phyloP scores from a whole-genome alignment of 2,329 filamentous ascomycete species.

The Colletotrichum melonis region DNA sequence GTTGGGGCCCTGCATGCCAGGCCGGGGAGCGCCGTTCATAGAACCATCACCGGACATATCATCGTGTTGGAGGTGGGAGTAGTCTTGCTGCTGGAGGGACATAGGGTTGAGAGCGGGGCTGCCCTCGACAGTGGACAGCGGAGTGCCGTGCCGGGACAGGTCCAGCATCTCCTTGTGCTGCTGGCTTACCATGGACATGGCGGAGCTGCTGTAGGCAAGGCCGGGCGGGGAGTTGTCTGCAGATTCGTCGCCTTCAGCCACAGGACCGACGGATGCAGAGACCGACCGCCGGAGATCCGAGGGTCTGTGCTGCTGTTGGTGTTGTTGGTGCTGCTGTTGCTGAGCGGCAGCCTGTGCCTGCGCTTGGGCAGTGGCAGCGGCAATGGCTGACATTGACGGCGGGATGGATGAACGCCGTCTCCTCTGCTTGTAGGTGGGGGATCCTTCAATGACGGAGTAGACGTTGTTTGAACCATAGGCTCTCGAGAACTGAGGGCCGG shows the following conservation, averaged over 20 bases:
- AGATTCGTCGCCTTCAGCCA: conserved; percentile 82
- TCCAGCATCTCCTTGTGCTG: conserved; percentile 85
- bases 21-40: conserved; percentile 66
- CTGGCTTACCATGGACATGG: conserved; percentile 70
- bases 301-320: conserved; percentile 69
- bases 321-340: conserved; percentile 21
- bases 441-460: conserved; percentile 97
- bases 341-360: conserved; percentile 58
- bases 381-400: conserved; percentile 76
- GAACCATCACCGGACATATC: conserved; percentile 70
- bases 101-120: conserved; percentile 80
- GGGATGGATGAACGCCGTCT: conserved; percentile 93
- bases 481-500: conserved; percentile 82
- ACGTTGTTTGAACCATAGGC: conserved; percentile 81
- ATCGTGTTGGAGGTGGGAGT: conserved; percentile 70
- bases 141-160: conserved; percentile 91
- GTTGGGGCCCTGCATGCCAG: conserved; percentile 76
- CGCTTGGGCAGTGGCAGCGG: conserved; percentile 70
- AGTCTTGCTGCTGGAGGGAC: conserved; percentile 75
- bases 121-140: conserved; percentile 84
- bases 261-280: conserved; percentile 85
- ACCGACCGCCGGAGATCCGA: conserved; percentile 93
- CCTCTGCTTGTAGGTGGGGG: conserved; percentile 98
- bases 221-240: conserved; percentile 83
- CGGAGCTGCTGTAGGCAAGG: conserved; percentile 77